These are phyloP conservation scores for Globisporangium middletonii DNA, from an alignment of 352 stramenopile genomes.

Conservation along the genomic window DNA sequence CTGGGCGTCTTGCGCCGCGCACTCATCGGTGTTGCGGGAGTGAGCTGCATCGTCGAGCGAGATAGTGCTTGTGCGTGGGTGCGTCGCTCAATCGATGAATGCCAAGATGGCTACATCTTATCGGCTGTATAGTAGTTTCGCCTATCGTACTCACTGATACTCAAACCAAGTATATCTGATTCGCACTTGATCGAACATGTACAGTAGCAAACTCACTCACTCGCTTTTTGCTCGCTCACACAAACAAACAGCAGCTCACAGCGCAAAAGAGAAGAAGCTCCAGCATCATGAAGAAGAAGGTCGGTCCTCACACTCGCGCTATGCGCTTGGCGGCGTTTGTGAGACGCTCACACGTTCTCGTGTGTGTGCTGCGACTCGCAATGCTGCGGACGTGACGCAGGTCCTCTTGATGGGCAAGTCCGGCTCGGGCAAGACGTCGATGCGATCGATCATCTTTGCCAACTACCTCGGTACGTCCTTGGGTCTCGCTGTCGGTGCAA, in stretches of 20 bases:
- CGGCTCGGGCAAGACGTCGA: slow-evolving; percentile 97
- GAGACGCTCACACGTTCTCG: neutral
- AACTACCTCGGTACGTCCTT: slow-evolving; percentile 92
- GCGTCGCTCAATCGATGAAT: neutral
- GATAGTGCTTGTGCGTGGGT: neutral
- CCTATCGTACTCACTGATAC: no score
- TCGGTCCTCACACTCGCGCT: neutral
- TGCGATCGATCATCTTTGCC: slow-evolving; percentile 99
- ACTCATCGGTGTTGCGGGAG: neutral
- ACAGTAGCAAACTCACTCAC: neutral
- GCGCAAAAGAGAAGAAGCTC: neutral
- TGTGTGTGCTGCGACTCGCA: no score
- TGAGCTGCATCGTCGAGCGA: neutral
- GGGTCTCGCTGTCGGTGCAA: neutral
- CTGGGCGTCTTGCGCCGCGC: neutral
- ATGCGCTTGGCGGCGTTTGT: neutral
- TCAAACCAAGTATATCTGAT: neutral
- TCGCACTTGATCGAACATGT: no score
- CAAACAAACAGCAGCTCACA: neutral
- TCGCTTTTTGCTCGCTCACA: neutral
- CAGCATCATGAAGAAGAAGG: neutral
- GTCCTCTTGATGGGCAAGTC: slow-evolving; percentile 96
- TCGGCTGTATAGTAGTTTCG: no score
- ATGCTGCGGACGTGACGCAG: slow-evolving; percentile 27
- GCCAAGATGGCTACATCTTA: neutral